Evolutionary conservation across 83 land plant genomes (phyloP).

Genomic region (Picea abies): DNA sequence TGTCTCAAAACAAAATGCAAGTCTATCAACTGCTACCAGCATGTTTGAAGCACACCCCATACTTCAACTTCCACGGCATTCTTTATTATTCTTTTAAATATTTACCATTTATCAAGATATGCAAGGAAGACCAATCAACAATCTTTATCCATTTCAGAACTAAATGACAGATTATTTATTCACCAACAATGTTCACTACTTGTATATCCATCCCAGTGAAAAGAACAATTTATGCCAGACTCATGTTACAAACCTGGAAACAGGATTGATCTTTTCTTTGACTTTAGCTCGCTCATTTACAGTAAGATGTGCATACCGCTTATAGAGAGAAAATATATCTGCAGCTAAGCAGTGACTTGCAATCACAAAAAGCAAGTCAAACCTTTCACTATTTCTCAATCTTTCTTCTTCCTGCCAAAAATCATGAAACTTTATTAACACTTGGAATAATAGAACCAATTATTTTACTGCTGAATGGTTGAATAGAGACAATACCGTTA

Average conservation of each 20-base stretch:
- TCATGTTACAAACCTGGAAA: constrained; percentile 39
- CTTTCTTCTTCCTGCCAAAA: constrained; percentile 62
- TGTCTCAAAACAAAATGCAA: no score
- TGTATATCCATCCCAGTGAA: background rate
- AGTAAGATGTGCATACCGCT: constrained; percentile 35
- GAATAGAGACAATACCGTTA: constrained; percentile 33
- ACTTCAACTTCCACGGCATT: no score
- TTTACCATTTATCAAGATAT: no score
- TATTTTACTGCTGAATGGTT: background rate
- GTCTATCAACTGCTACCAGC: no score
- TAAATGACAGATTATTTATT: background rate
- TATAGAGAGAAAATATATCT: constrained; percentile 58
- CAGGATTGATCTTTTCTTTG: constrained; percentile 61
- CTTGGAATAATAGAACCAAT: background rate
- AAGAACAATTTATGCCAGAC: background rate
- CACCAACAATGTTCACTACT: background rate
- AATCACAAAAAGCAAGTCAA: constrained; percentile 62
- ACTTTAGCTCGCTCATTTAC: constrained; percentile 37
- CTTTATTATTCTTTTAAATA: no score
- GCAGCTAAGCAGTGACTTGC: constrained; percentile 61
- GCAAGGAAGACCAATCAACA: no score
- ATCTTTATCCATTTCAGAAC: no score
- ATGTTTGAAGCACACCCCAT: no score
- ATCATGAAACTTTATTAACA: background rate
- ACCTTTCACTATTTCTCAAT: constrained; percentile 63